These are phyloP conservation scores for Saccharomyces paradoxus DNA, from an alignment of 805 yeast species.

Conservation along the genomic window DNA sequence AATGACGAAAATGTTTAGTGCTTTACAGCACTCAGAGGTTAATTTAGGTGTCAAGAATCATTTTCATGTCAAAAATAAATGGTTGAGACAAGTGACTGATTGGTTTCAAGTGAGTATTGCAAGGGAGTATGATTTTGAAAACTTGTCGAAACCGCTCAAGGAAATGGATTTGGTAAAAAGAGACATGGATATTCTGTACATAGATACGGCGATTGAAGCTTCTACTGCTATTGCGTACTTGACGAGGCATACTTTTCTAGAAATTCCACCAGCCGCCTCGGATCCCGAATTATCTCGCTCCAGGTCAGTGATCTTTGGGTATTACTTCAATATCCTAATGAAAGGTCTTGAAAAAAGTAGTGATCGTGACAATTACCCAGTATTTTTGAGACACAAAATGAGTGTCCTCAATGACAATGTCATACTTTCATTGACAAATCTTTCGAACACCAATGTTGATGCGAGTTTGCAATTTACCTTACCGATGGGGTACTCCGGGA, in stretches of 20 bases:
- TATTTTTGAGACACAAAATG: constrained; percentile 44
- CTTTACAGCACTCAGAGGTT: constrained; percentile 25
- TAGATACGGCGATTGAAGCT: constrained; percentile 59
- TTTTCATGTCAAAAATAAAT: constrained; percentile 38
- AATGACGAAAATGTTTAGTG: constrained; percentile 28
- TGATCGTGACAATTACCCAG: constrained; percentile 30
- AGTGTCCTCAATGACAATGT: constrained; percentile 53
- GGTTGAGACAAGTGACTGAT: constrained; percentile 39
- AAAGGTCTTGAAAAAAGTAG: constrained; percentile 36
- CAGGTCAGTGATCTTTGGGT: constrained; percentile 56
- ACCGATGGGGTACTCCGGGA: constrained; percentile 70
- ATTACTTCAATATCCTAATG: constrained; percentile 55
- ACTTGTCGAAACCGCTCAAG: constrained; percentile 28
- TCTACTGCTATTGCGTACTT: constrained; percentile 50
- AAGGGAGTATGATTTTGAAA: constrained; percentile 30
- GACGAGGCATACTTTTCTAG: constrained; percentile 50
- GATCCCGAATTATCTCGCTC: constrained; percentile 47
- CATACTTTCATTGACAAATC: constrained; percentile 55
- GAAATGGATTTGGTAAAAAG: constrained; percentile 31
- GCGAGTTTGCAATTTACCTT: constrained; percentile 69
- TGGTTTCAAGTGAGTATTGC: constrained; percentile 51
- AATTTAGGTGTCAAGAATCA: constrained; percentile 34
- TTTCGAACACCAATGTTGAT: constrained; percentile 65
- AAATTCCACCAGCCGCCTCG: constrained; percentile 47
- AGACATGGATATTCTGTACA: constrained; percentile 41